A percentile compares a stretch with the other conserved stretches of the same genome.
These are phyloP conservation scores for Calocybe indica DNA, from an alignment of 768 basidiomycete species.

Conservation along the genomic window DNA sequence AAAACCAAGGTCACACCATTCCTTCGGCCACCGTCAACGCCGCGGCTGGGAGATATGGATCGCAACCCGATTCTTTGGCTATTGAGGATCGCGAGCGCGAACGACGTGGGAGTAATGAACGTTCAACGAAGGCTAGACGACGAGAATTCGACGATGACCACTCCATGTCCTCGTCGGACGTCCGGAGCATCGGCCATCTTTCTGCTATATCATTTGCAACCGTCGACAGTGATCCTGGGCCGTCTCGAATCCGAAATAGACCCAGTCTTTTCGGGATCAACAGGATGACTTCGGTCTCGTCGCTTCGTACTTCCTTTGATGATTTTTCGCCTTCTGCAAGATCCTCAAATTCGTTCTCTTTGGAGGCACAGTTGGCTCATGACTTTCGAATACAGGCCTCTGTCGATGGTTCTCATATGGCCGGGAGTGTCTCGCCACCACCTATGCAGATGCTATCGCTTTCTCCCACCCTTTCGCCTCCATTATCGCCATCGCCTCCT, in stretches of 20 bases:
- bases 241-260: conserved; percentile 56
- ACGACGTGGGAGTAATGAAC: conserved; percentile 53
- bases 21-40: conserved; percentile 47
- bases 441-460: conserved; percentile 71
- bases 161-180: conserved; percentile 85
- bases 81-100: conserved; percentile 25
- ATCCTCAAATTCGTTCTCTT: conserved; percentile 74
- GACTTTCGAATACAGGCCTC: conserved; percentile 73
- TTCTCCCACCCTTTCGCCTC: conserved; percentile 55
- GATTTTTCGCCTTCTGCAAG: conserved; percentile 70
- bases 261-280: conserved; percentile 61
- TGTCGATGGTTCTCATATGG: conserved; percentile 51
- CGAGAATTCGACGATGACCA: conserved; percentile 87
- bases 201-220: conserved; percentile 79
- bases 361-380: conserved; percentile 69
- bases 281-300: conserved; percentile 73
- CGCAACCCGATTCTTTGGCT: conserved; percentile 22
- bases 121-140: conserved; percentile 70
- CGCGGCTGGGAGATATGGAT: conserved; percentile 51
- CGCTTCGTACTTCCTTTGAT: conserved; percentile 66
- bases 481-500: conserved; percentile 41
- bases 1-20: conserved; percentile 36
- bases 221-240: conserved; percentile 84
- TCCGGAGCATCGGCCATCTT: conserved; percentile 68
- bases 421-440: conserved; percentile 68